Evolutionary conservation across 2,329 filamentous ascomycete genomes (phyloP), one percentile per base, ranked within the genome.

Genomic region (Beauveria medogensis): DNA sequence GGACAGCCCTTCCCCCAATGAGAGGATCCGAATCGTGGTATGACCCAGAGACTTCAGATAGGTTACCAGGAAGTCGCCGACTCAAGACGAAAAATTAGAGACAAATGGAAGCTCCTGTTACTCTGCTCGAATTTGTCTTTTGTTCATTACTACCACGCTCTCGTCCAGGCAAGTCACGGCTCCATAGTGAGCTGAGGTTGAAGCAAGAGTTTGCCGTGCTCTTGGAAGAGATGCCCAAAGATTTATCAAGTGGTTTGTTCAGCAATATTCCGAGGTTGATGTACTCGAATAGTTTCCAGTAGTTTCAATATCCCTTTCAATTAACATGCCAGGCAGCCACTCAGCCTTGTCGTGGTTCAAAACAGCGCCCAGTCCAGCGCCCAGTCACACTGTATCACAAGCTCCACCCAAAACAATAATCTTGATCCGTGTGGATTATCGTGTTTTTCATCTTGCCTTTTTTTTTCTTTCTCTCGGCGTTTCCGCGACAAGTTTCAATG

Each of bases 181-280:
- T 9, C 40, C 6, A 43, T 43, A 9, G 40, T 18, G 18, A 43
- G 6, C 18, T 18, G 16, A 18, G 18, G 37, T 7, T 43, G 18
- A 43, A 43, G 40, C 16, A n/a, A 0, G 16, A n/a, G 7, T 43
- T 43, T n/a, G 18, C 40, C 40, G 40, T 1, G 43, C 43, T 20
- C 9, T 46, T 14, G 2, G 0, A 20, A 9, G 18, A 20, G 8
- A 20, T 22, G 12, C 9, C 2, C 20, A n/a, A 46, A 18, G 14
- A 20, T 16, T 12, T 24, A 7, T 46, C 44, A 2, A 20, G 4
- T 10, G 10, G 10, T 5, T 12, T 14, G n/a, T 5, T 6, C n/a
- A 10, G 10, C n/a, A n/a, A n/a, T 22, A 14, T 1, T 34, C 3
- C 5, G 10, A 34, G 4, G 4, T 2, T 5, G 0, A 12, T 2